A percentile compares a stretch with the other conserved stretches of the same genome.
phyloP scores from a whole-genome alignment of 2,329 filamentous ascomycete species.

The Lecanicillium sp. region DNA sequence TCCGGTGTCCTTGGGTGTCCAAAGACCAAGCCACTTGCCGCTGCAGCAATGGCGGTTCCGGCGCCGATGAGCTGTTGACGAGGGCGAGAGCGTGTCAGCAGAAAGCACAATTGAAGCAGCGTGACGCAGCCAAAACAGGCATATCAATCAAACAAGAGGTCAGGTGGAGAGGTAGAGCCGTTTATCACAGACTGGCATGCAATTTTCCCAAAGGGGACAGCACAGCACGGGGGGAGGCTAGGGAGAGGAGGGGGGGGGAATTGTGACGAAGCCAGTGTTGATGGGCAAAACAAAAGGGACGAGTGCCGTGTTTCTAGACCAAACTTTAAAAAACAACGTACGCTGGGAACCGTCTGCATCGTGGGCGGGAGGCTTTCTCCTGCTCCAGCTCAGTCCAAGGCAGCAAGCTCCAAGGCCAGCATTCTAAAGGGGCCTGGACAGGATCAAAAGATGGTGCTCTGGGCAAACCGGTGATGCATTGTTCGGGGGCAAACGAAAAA shows the following conservation, averaged over 20 bases:
- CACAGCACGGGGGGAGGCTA: neutral
- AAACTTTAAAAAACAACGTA: constrained; percentile 24
- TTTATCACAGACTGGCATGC: neutral
- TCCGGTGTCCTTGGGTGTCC: constrained; percentile 42
- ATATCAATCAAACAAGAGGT: neutral
- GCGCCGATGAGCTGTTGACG: constrained; percentile 52
- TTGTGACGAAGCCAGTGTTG: constrained; percentile 12
- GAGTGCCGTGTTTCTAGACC: constrained; percentile 1
- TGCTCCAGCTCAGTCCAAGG: constrained; percentile 25
- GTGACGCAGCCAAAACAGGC: neutral
- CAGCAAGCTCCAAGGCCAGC: constrained; percentile 23
- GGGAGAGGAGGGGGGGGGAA: too few species aligned
- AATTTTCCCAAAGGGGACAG: neutral
- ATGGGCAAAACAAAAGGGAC: constrained; percentile 12
- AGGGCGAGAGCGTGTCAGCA: constrained; percentile 8
- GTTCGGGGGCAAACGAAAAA: neutral
- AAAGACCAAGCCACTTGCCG: constrained; percentile 51
- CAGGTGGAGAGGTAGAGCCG: neutral
- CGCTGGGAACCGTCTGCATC: constrained; percentile 48
- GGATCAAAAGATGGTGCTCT: neutral
- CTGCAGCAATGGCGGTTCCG: constrained; percentile 53
- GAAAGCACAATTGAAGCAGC: constrained; percentile 1
- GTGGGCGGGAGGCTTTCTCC: constrained; percentile 26
- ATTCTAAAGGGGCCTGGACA: constrained; percentile 20
- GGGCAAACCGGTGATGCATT: constrained; percentile 2